Conservation (phyloP, 768 basidiomycete species). For the Podaxis carcinomalis region DNA sequence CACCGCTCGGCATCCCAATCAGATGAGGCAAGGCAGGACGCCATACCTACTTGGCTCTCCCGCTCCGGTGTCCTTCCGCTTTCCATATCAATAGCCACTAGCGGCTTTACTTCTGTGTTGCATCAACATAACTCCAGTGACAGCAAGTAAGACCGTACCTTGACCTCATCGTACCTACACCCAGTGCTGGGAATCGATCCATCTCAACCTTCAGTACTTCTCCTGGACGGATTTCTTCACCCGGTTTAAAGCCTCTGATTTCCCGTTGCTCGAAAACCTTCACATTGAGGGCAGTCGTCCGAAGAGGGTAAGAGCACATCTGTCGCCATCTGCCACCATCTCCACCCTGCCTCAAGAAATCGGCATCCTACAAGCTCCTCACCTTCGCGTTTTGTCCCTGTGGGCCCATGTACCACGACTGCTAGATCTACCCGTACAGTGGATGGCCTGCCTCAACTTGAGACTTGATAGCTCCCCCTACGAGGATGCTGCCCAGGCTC, state of each 20-base stretch:
- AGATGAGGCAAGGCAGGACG: neutral
- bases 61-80: slow-evolving; percentile 5
- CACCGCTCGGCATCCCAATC: neutral
- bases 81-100: neutral
- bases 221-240: neutral
- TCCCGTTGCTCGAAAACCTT: neutral
- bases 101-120: neutral
- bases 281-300: neutral
- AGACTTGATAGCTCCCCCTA: neutral
- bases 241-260: neutral
- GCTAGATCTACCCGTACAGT: neutral
- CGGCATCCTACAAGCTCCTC: neutral
- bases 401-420: neutral
- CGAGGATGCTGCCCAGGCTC: neutral
- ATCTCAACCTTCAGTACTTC: neutral
- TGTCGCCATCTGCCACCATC: neutral
- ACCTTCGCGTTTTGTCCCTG: neutral
- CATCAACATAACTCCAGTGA: neutral
- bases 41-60: slow-evolving; percentile 4
- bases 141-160: neutral
- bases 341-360: neutral
- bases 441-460: neutral
- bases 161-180: neutral
- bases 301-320: too few relatives aligned
- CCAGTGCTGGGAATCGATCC: neutral